These are phyloP conservation scores for Pisolithus microcarpus DNA, from an alignment of 768 basidiomycete genomes.

Conservation along the genomic window DNA sequence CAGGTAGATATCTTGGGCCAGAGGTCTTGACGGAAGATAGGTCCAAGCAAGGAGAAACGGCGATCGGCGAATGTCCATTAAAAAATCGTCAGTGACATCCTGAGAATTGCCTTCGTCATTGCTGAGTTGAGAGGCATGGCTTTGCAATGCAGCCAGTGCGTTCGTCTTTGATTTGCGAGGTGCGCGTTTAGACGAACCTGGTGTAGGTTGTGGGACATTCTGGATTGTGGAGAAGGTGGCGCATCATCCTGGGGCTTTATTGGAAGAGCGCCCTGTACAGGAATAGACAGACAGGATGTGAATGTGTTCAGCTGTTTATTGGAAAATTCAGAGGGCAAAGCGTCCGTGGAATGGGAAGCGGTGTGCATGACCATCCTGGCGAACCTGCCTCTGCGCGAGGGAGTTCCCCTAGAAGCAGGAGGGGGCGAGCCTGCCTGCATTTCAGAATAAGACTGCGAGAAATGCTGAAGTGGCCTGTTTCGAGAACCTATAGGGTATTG, in stretches of 20 bases:
- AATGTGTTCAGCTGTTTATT: conserved; percentile 42
- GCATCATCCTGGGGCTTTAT: conserved; percentile 46
- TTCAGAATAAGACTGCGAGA: conserved; percentile 2
- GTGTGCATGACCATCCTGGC: conserved; percentile 46
- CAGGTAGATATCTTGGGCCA: conserved; percentile 38
- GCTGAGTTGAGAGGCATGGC: conserved; percentile 49
- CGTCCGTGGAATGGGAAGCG: conserved; percentile 34
- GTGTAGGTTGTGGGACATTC: conserved; percentile 27
- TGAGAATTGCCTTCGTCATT: conserved; percentile 40
- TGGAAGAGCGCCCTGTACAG: conserved; percentile 66
- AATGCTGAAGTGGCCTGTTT: conserved; percentile 1
- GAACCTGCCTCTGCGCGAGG: conserved; percentile 58
- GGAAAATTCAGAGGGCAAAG: conserved; percentile 45
- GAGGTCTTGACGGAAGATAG: conserved; percentile 65
- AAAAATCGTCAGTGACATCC: conserved; percentile 42
- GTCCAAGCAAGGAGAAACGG: conserved; percentile 57
- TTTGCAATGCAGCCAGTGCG: conserved; percentile 71
- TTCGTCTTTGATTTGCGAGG: conserved; percentile 90
- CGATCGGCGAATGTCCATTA: conserved; percentile 49
- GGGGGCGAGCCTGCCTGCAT: conserved; percentile 44
- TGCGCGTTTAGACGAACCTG: conserved; percentile 53
- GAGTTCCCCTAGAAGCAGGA: conserved; percentile 47
- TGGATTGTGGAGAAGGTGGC: conserved; percentile 27
- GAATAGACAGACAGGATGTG: conserved; percentile 67
- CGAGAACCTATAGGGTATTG: conserved; percentile 7